Base-by-base conservation (phyloP, 164 flowering plant species). In the Tetrastigma voinierianum region DNA sequence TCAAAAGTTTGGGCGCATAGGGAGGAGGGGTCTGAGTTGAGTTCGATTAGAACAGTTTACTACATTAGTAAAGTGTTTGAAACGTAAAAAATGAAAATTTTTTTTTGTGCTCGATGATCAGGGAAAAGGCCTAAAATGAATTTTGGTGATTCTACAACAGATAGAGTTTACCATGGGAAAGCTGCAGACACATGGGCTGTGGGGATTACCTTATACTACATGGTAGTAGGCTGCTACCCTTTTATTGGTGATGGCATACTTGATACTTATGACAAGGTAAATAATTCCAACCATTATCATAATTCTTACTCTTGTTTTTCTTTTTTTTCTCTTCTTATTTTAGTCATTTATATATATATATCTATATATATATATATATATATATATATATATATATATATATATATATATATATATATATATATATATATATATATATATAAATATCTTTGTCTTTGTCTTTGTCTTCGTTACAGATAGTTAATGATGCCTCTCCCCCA, bases 401-500 rank as follows among this genome's bases (percentile, higher is more conserved):
- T n/a, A n/a, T n/a, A n/a, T n/a, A n/a, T n/a, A n/a, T n/a, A n/a
- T n/a, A n/a, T n/a, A n/a, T n/a, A n/a, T n/a, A n/a, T n/a, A n/a
- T n/a, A n/a, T n/a, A n/a, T n/a, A n/a, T n/a, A n/a, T n/a, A n/a
- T n/a, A n/a, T n/a, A n/a, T n/a, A n/a, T n/a, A n/a, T n/a, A n/a
- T n/a, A n/a, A n/a, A n/a, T n/a, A n/a, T n/a, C n/a, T n/a, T n/a
- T n/a, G n/a, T n/a, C n/a, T n/a, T n/a, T n/a, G n/a, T n/a, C n/a
- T 46, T 12, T 14, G 11, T 46, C 49, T 14, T 46, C 9, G 15
- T 46, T 46, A 11, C 49, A 46, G 49, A 46, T 46, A 46, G 14
- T 46, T 46, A 46, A 46, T 46, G 43, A 9, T 12, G 55, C 69
- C 25, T 57, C 67, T n/a, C n/a, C n/a, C n/a, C n/a, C n/a, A n/a